Evolutionary conservation across 257 asterid species (phyloP).

Genomic region (Plantago major): DNA sequence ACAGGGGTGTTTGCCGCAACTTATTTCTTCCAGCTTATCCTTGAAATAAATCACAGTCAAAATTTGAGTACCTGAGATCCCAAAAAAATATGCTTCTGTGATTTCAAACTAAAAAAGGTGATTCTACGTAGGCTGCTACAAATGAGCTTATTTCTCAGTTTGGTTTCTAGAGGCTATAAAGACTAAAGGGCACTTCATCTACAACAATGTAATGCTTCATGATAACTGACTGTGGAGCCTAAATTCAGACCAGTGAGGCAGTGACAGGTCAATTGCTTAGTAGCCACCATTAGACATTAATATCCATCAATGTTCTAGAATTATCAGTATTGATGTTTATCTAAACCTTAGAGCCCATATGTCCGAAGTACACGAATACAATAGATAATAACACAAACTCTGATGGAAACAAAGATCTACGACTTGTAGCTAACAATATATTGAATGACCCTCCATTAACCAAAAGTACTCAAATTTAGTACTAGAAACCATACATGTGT

Average conservation of each 20-base stretch:
- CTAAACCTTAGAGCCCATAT: background rate
- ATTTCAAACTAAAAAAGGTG: too few species aligned
- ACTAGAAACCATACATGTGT: conserved; percentile 58
- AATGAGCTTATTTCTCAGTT: too few species aligned
- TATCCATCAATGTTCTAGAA: background rate
- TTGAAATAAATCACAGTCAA: too few species aligned
- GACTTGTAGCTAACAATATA: background rate
- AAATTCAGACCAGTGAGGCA: background rate
- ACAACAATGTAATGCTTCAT: too few species aligned
- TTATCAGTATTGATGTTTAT: background rate
- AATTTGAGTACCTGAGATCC: too few species aligned
- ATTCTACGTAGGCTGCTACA: too few species aligned
- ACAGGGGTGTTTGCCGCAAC: too few species aligned
- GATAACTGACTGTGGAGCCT: background rate
- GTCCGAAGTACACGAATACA: background rate
- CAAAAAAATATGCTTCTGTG: too few species aligned
- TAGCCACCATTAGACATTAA: conserved; percentile 3
- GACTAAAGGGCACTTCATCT: too few species aligned
- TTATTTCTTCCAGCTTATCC: too few species aligned
- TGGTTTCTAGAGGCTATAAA: too few species aligned
- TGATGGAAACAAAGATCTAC: background rate
- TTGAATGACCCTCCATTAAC: conserved; percentile 1
- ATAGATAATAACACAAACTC: background rate
- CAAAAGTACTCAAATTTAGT: background rate
- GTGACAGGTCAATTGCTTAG: conserved; percentile 1